phyloP scores from a whole-genome alignment of 2,329 filamentous ascomycete species.

The Penicillium palitans region DNA sequence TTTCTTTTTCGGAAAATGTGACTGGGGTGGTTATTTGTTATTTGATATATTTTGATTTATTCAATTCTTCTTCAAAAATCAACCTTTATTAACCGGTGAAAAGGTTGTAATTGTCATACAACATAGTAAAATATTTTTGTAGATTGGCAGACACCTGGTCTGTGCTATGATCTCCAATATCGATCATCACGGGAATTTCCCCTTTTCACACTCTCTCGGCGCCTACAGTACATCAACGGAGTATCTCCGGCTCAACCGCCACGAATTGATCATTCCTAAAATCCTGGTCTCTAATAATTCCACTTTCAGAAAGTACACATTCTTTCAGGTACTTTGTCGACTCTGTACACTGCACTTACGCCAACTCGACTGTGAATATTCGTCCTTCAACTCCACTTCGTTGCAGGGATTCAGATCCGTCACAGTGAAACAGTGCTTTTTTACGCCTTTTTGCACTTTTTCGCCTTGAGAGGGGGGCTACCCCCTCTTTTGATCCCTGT shows the following conservation, averaged over 20 bases:
- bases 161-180: neutral
- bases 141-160: neutral
- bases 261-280: neutral
- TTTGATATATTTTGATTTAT: neutral
- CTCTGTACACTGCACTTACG: neutral
- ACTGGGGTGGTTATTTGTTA: neutral
- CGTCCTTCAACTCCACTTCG: constrained; percentile 16
- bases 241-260: neutral
- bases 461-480: constrained; percentile 5
- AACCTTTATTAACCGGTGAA: neutral
- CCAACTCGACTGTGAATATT: neutral
- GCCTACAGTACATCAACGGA: neutral
- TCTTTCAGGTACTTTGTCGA: neutral
- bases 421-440: constrained; percentile 21
- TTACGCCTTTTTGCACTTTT: constrained; percentile 11
- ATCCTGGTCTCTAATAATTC: neutral
- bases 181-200: constrained; percentile 3
- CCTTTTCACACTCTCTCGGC: neutral
- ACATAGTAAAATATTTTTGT: neutral
- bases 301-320: neutral
- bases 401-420: constrained; percentile 24
- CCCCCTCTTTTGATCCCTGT: constrained; percentile 27
- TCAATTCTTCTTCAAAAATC: neutral
- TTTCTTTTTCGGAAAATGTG: neutral
- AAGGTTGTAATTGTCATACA: neutral